These are phyloP conservation scores for Phytomonas sp. DNA, from an alignment of 208 protist species.

Conservation along the genomic window DNA sequence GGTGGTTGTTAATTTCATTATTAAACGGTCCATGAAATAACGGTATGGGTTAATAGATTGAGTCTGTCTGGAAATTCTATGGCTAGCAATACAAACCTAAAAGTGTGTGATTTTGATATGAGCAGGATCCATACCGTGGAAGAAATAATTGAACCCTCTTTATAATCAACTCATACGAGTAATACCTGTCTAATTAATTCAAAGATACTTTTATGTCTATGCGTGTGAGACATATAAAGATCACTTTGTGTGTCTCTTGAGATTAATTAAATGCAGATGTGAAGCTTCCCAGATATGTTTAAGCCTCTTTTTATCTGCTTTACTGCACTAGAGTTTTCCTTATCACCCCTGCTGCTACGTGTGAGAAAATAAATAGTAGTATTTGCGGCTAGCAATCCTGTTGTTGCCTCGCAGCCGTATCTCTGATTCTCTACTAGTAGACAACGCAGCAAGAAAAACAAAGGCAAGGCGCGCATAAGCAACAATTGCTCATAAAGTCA, in stretches of 20 bases:
- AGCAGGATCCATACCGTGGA: neutral
- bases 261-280: neutral
- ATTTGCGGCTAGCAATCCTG: neutral
- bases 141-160: neutral
- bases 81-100: neutral
- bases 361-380: constrained; percentile 1
- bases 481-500: neutral
- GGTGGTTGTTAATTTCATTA: neutral
- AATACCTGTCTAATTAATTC: constrained; percentile 7
- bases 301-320: constrained; percentile 10
- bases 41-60: neutral
- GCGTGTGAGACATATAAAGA: neutral
- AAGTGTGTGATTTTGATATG: constrained; percentile 5
- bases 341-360: constrained; percentile 10
- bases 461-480: neutral
- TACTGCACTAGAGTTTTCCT: constrained; percentile 10
- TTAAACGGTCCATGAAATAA: neutral
- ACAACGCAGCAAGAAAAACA: neutral
- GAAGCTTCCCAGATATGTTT: neutral
- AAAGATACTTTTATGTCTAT: neutral
- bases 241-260: neutral
- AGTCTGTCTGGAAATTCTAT: neutral
- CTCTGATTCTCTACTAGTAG: neutral
- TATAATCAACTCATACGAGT: neutral
- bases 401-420: neutral